Evolutionary conservation across 2,329 filamentous ascomycete genomes (phyloP).

Genomic region (Arthrobotrys entomopaga): DNA sequence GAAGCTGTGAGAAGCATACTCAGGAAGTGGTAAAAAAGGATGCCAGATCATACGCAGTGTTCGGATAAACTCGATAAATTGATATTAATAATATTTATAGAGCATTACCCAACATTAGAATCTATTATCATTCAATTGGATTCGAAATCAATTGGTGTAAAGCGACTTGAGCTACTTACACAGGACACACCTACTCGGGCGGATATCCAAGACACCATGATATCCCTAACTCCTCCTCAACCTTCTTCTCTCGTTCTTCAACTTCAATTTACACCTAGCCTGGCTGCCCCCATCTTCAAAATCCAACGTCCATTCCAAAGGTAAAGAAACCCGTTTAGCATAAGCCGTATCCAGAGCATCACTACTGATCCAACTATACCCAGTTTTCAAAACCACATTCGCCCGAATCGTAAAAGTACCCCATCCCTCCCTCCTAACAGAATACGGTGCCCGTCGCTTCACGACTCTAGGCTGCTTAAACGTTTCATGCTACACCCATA

Average conservation of each 20-base stretch:
- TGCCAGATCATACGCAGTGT: no score
- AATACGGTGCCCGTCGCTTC: constrained; percentile 62
- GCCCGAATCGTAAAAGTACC: constrained; percentile 63
- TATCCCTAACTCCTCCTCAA: background rate
- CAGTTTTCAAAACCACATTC: constrained; percentile 63
- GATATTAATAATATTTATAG: no score
- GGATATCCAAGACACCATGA: no score
- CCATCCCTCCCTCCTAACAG: constrained; percentile 63
- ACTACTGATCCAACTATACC: constrained; percentile 64
- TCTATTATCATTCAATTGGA: no score
- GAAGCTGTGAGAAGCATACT: no score
- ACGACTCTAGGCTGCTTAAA: constrained; percentile 62
- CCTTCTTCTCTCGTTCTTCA: constrained; percentile 60
- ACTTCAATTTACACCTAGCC: constrained; percentile 62
- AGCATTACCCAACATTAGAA: no score
- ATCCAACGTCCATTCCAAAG: constrained; percentile 63
- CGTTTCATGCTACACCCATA: constrained; percentile 62
- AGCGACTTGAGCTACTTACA: no score
- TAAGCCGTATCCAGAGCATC: constrained; percentile 61
- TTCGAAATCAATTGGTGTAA: no score
- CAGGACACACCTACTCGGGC: no score
- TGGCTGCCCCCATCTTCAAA: constrained; percentile 62
- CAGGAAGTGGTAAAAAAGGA: no score
- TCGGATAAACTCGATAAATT: no score
- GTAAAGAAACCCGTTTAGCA: constrained; percentile 60